Evolutionary conservation across 2,329 filamentous ascomycete genomes (phyloP).

Genomic region (Lachnellula subtilissima): DNA sequence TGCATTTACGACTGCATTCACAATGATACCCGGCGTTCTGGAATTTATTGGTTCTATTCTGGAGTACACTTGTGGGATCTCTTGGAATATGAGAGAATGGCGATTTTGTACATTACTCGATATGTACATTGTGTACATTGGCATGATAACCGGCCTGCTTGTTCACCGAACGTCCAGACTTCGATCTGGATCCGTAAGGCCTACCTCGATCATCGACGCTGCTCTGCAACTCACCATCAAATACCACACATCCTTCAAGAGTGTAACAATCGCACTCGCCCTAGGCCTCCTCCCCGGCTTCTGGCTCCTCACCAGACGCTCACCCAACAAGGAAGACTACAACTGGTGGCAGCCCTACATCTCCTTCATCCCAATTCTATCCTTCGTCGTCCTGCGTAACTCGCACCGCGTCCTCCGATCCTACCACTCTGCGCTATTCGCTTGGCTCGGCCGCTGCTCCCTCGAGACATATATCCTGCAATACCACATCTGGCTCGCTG

Average conservation of each 20-base stretch:
- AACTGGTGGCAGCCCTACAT: constrained; percentile 48
- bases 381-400: constrained; percentile 50
- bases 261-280: constrained; percentile 15
- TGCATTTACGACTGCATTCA: constrained; percentile 35
- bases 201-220: constrained; percentile 22
- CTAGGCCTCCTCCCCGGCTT: constrained; percentile 19
- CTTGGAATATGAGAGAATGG: constrained; percentile 46
- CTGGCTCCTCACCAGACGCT: constrained; percentile 20
- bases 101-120: constrained; percentile 49
- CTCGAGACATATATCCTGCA: constrained; percentile 58
- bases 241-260: constrained; percentile 11
- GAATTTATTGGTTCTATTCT: constrained; percentile 38
- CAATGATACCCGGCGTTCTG: constrained; percentile 38
- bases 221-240: constrained; percentile 13
- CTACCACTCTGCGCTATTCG: constrained; percentile 42
- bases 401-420: constrained; percentile 37
- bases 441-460: constrained; percentile 51
- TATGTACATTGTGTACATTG: constrained; percentile 50
- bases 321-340: constrained; percentile 40
- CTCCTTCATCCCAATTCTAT: constrained; percentile 49
- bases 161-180: constrained; percentile 32
- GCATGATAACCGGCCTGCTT: constrained; percentile 46
- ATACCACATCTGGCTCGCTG: constrained; percentile 57
- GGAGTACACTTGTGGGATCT: constrained; percentile 40
- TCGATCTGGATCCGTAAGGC: constrained; percentile 14